Percentiles rank a stretch among this genome's conserved stretches.
Evolutionary conservation across 2,329 filamentous ascomycete genomes (phyloP).

Genomic region (Diaporthe capsici): DNA sequence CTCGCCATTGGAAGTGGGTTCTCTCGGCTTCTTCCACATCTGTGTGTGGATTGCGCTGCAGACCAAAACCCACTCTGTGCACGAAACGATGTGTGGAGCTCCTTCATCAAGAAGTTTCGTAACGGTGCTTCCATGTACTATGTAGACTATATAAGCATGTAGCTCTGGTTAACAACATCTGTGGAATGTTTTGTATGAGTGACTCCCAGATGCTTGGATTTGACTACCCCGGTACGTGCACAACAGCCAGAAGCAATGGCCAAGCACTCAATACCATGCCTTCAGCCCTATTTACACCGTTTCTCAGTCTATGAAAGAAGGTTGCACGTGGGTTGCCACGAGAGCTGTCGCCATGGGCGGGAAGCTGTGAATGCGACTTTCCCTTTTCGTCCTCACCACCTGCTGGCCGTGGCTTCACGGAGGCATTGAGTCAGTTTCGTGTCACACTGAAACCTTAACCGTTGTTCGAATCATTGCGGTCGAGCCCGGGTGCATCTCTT

Average conservation of each 20-base stretch:
- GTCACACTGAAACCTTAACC: conserved; percentile 4
- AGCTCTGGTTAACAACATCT: not conserved
- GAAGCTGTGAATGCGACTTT: not conserved
- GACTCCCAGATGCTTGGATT: not conserved
- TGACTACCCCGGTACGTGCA: not conserved
- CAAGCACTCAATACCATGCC: not conserved
- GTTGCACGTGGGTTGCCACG: not conserved
- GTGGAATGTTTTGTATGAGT: not conserved
- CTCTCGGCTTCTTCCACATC: not conserved
- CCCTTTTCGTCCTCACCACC: not conserved
- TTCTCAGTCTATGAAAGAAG: not conserved
- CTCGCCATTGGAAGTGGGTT: not conserved
- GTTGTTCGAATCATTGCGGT: conserved; percentile 8
- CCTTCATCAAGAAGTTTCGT: too few species aligned
- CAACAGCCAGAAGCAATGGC: not conserved
- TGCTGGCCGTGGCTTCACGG: not conserved
- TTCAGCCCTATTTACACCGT: not conserved
- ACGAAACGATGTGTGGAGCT: not conserved
- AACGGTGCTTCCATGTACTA: not conserved
- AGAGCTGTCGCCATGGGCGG: not conserved
- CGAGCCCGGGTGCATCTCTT: not conserved
- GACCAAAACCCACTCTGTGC: not conserved
- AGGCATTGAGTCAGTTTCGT: not conserved
- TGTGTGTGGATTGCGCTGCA: not conserved
- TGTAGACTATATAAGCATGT: too few species aligned